phyloP scores from a whole-genome alignment of 345 rosid genomes.

The Salix koriyanagi region DNA sequence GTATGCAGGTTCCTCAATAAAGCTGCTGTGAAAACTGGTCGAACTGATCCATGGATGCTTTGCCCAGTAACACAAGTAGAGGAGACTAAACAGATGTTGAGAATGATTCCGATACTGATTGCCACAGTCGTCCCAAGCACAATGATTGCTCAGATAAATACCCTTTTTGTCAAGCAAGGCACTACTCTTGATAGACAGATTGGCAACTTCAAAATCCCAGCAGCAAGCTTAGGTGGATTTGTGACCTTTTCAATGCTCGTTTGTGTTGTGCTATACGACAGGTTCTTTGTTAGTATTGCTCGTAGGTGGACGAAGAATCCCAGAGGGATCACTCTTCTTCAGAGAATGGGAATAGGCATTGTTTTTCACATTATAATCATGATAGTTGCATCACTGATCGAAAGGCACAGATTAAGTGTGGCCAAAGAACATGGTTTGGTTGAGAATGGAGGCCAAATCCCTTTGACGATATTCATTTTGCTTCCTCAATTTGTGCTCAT shows the following conservation, averaged over 20 bases:
- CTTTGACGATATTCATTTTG: conserved; percentile 54
- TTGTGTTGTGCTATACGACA: conserved; percentile 56
- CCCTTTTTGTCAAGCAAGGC: conserved; percentile 89
- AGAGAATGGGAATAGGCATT: conserved; percentile 70
- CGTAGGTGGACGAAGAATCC: conserved; percentile 55
- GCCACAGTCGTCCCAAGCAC: conserved; percentile 78
- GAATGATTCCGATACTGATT: conserved; percentile 73
- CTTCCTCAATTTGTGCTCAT: conserved; percentile 79
- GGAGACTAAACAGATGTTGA: conserved; percentile 88
- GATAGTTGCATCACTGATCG: conserved; percentile 50
- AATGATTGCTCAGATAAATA: conserved; percentile 67
- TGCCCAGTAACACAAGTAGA: conserved; percentile 85
- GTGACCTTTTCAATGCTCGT: conserved; percentile 63
- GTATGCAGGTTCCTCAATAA: conserved; percentile 56
- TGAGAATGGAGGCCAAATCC: conserved; percentile 51
- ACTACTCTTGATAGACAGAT: conserved; percentile 64
- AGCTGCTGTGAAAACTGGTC: conserved; percentile 63
- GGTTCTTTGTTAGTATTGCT: conserved; percentile 40
- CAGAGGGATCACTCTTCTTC: conserved; percentile 74
- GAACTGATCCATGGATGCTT: conserved; percentile 50
- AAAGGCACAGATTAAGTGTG: conserved; percentile 47
- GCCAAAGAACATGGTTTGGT: conserved; percentile 48
- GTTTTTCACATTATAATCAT: conserved; percentile 56
- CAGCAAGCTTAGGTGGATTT: conserved; percentile 59
- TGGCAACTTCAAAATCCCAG: conserved; percentile 62